Base-by-base conservation (phyloP, 2,329 filamentous ascomycete genomes). In the Clarireedia homoeocarpa region DNA sequence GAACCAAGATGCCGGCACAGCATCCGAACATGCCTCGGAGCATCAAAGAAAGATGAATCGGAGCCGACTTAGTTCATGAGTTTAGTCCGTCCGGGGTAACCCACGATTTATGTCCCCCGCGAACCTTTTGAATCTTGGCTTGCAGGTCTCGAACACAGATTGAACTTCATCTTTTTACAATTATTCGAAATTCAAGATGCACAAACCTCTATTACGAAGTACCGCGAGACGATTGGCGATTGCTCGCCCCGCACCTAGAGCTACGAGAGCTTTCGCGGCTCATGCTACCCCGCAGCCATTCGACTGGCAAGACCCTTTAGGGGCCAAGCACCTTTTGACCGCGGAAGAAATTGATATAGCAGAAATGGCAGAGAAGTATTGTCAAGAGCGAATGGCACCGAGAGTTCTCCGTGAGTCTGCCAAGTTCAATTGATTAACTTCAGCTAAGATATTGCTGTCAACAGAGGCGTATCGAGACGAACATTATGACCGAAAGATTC, bases 281-380 rank as follows among this genome's bases (percentile, higher is more conserved):
- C 59, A 65, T 39, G 59, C 65, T 46, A 62, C 67, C 58, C 63
- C 64, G 54, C 65, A 63, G 48, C 59, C 70, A 27, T 97, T 96
- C 71, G 84, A 95, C 71, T 99, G 94, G 92, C 82, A 94, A 70
- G 94, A 99, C 69, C 91, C 94, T 20, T 77, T 99, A 57, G 80
- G 79, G 26, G 78, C 85, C 38, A 84, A 83, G 66, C 86, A 83
- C 67, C 74, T 96, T 46, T 81, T 91, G 66, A 96, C 91, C 1
- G 89, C 95, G 62, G 94, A 99, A 58, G 94, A 99, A 72, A 70
- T 89, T 62, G 90, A 91, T 14, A 92, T 99, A 63, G 80, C 87
- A 44, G 90, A 96, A 66, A 95, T 90, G 5, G 92, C 92, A 36
- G 88, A 95, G 72, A 82, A 89, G 59, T 99, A 97, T 69, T 97